Conservation (phyloP, 2,329 filamentous ascomycete species). For the Myriosclerotinia duriaeana region DNA sequence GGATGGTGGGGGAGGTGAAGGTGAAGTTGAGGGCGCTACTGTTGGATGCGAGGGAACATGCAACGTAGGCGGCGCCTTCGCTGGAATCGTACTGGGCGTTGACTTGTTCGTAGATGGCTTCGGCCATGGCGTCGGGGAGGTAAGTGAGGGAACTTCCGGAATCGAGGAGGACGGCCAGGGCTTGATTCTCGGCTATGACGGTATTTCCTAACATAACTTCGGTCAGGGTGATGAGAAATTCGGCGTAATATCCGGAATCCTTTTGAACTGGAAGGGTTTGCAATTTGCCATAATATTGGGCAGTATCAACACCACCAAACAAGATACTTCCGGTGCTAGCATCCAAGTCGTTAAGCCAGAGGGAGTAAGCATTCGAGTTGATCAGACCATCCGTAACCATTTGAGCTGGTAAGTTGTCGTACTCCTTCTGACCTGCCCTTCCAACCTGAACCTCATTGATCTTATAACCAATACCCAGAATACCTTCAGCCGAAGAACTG, state of each 20-base stretch:
- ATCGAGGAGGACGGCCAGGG: conserved; percentile 67
- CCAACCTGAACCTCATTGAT: conserved; percentile 74
- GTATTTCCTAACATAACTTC: conserved; percentile 49
- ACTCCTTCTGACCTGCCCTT: conserved; percentile 53
- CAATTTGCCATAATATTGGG: conserved; percentile 61
- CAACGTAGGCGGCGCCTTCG: conserved; percentile 59
- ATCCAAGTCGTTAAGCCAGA: conserved; percentile 73
- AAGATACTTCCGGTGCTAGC: conserved; percentile 65
- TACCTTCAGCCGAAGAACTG: conserved; percentile 63
- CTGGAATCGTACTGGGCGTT: conserved; percentile 57
- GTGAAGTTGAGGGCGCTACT: conserved; percentile 51
- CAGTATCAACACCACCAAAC: conserved; percentile 72
- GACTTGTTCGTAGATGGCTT: conserved; percentile 57
- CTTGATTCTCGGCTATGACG: conserved; percentile 49
- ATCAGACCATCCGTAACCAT: conserved; percentile 62
- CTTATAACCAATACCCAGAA: conserved; percentile 81
- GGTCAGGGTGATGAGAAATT: conserved; percentile 71
- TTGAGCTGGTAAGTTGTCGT: conserved; percentile 68
- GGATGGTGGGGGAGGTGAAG: conserved; percentile 55
- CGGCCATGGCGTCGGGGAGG: conserved; percentile 57
- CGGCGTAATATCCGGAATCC: conserved; percentile 51
- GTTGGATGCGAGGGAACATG: conserved; percentile 52
- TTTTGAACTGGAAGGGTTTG: conserved; percentile 66
- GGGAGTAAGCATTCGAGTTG: conserved; percentile 66
- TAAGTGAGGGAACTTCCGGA: conserved; percentile 68